Evolutionary conservation across 768 basidiomycete genomes (phyloP).

Genomic region (Lentinula detonsa): DNA sequence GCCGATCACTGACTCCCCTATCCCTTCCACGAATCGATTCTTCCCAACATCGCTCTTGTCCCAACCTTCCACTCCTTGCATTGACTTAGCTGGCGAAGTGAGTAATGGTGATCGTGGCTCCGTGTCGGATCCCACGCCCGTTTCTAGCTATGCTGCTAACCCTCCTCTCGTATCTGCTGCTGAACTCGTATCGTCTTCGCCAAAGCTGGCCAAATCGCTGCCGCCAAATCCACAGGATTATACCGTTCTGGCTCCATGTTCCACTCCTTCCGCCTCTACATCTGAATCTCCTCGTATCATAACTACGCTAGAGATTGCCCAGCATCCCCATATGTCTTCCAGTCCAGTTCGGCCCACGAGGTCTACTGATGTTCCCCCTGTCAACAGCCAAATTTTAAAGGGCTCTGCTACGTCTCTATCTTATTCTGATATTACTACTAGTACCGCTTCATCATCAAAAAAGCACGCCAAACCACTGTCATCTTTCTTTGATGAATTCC

Average conservation of each 20-base stretch:
- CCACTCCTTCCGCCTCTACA: not conserved
- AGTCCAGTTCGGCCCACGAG: not conserved
- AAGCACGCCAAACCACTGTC: slow-evolving; percentile 26
- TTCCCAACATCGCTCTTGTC: not conserved
- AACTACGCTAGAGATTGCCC: not conserved
- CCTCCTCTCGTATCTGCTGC: not conserved
- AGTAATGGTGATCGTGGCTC: not conserved
- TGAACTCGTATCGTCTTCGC: not conserved
- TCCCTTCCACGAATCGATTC: not conserved
- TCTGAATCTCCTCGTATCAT: not conserved
- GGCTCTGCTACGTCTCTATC: not conserved
- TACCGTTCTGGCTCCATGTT: not conserved
- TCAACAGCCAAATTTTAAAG: not conserved
- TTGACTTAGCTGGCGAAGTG: not conserved
- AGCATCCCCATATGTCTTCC: not conserved
- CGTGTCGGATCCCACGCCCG: not conserved
- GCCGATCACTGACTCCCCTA: not conserved
- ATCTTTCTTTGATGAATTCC: slow-evolving; percentile 27
- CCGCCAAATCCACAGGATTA: not conserved
- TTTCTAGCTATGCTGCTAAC: not conserved
- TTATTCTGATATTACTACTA: not conserved
- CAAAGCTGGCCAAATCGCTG: not conserved
- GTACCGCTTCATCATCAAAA: not conserved
- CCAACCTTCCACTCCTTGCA: not conserved
- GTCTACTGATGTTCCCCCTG: not conserved